Percentiles rank a stretch among this genome's conserved stretches.
phyloP scores from a whole-genome alignment of 1,284 basidiomycete genomes.

The Leccinum proliferum region DNA sequence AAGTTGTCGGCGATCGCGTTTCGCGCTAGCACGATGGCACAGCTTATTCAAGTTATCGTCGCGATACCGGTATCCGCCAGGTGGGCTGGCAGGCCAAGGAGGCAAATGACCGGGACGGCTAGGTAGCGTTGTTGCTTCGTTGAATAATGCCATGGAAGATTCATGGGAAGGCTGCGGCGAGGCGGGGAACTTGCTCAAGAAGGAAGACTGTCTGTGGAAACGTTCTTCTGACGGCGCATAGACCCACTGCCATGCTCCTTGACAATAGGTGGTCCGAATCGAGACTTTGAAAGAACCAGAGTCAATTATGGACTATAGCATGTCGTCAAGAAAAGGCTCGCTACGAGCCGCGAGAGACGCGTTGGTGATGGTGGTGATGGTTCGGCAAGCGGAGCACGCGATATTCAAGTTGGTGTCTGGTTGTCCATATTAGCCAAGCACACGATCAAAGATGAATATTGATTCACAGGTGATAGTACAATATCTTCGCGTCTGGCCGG shows the following conservation, averaged over 20 bases:
- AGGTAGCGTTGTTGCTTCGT: slow-evolving; percentile 7
- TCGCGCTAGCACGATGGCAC: not conserved
- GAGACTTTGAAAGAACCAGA: slow-evolving; percentile 19
- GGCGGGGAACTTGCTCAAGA: slow-evolving; percentile 11
- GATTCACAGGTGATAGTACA: slow-evolving; percentile 17
- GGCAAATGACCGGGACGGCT: slow-evolving; percentile 19
- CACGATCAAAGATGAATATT: not conserved
- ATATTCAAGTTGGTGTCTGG: slow-evolving; percentile 9
- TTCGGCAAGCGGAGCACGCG: slow-evolving; percentile 11
- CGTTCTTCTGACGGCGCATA: slow-evolving; percentile 1
- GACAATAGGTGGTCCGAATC: slow-evolving; percentile 27
- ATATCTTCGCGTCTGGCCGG: slow-evolving; percentile 8
- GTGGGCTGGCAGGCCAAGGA: slow-evolving; percentile 19
- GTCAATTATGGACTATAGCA: not conserved
- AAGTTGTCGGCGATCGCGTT: slow-evolving; percentile 7
- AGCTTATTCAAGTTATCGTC: slow-evolving; percentile 3
- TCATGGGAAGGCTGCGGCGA: slow-evolving; percentile 29
- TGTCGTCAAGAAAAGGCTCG: slow-evolving; percentile 6
- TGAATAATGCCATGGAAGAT: slow-evolving; percentile 22
- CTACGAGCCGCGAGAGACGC: slow-evolving; percentile 19
- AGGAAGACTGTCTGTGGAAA: slow-evolving; percentile 18
- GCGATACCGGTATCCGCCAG: slow-evolving; percentile 7
- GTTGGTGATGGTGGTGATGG: not conserved
- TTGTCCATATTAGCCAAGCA: slow-evolving; percentile 7
- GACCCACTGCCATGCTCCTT: slow-evolving; percentile 17